Base-by-base conservation (phyloP, 2,329 filamentous ascomycete species). In the Mariannaea elegans region DNA sequence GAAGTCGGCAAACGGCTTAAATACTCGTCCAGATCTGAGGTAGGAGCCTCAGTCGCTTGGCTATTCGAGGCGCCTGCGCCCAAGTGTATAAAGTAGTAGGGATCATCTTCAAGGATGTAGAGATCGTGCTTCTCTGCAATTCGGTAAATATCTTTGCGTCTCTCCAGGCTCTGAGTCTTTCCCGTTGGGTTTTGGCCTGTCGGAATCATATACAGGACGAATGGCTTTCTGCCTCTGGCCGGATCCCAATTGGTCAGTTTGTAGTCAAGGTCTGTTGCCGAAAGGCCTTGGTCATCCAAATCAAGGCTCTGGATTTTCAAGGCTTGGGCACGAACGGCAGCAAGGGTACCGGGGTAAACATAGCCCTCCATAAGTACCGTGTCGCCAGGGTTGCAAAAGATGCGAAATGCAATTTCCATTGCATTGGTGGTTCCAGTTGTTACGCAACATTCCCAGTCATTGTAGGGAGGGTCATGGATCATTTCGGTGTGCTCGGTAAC, bases 171-270 rank as follows among this genome's bases (percentile, higher is more conserved):
- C 75, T 93, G 90, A 5, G 92, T 95, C 10, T 90, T 87, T 18
- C 92, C 91, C 0, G 92, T 95, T 0, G 92, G 92, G 74, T 96
- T 96, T 76, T 95, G 91, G 1, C 92, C 92, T 0, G 90, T 91
- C 0, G 83, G 83, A n/a, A 85, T 82, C 1, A 81, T 84, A 66
- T 85, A 85, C n/a, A 85, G 64, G 2, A 85, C 72, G 31, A 78
- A 76, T 7, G 83, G 83, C 66, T 80, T 82, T 7, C 69, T 71
- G 4, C 76, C 74, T 7, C 76, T 68, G 3, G 69, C 70, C 1
- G 13, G 49, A 67, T 92, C 86, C 90, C 90, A 93, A 66, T 82
- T 86, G 58, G 77, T 82, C 39, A 93, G 78, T 12, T 90, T 78
- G 6, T 84, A 76, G 65, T 92, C 89, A 61, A 93, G 80, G 8